phyloP scores from a whole-genome alignment of 768 basidiomycete species.

The Lactifluus rugatus region DNA sequence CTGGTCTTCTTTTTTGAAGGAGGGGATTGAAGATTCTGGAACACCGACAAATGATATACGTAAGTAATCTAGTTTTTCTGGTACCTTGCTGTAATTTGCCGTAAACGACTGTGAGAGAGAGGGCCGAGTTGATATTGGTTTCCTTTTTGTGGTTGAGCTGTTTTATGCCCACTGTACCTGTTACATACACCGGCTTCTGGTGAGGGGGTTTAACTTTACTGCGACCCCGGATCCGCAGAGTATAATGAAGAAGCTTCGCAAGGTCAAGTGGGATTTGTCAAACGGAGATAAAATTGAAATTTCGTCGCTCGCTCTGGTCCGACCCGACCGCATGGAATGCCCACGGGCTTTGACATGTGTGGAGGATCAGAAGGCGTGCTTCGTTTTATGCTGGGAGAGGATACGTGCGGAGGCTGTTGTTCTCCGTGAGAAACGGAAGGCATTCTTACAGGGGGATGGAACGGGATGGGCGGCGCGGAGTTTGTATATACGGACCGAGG shows the following conservation, averaged over 20 bases:
- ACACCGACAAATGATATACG: not conserved
- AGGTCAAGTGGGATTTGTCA: not conserved
- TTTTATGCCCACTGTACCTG: not conserved
- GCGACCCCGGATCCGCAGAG: not conserved
- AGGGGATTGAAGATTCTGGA: constrained; percentile 1
- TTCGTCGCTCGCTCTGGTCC: not conserved
- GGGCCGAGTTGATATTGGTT: not conserved
- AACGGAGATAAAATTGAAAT: not conserved
- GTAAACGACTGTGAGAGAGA: constrained; percentile 7
- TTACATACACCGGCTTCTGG: constrained; percentile 5
- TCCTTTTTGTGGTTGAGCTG: not conserved
- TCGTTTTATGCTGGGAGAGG: not conserved
- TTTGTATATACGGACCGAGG: not conserved
- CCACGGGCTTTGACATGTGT: not conserved
- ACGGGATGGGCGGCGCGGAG: not conserved
- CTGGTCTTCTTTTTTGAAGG: constrained; percentile 3
- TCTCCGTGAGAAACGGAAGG: constrained; percentile 9
- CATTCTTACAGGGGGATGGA: not conserved
- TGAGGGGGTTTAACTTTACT: not conserved
- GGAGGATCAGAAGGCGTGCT: not conserved
- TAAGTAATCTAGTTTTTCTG: constrained; percentile 2
- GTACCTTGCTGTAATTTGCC: constrained; percentile 9
- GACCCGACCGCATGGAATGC: not conserved
- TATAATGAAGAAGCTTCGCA: not conserved
- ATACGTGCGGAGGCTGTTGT: not conserved